A percentile compares a stretch with the other conserved stretches of the same genome.
phyloP scores from a whole-genome alignment of 768 basidiomycete species.

The Suillus variegatus region DNA sequence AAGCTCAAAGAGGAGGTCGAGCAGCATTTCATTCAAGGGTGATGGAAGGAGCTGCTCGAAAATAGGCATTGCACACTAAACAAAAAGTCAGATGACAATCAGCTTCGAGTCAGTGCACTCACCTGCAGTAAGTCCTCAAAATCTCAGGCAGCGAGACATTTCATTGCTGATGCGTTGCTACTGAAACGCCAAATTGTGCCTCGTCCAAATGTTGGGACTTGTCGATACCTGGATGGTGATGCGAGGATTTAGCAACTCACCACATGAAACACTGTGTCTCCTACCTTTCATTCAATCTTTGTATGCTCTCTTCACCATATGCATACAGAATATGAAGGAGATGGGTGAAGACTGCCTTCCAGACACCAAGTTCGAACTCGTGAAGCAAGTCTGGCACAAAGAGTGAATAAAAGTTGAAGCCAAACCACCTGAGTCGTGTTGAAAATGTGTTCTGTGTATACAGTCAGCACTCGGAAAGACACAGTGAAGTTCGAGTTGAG shows the following conservation, averaged over 20 bases:
- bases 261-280: neutral
- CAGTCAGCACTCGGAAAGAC: neutral
- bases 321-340: slow-evolving; percentile 35
- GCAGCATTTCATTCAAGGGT: slow-evolving; percentile 14
- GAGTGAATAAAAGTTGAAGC: too few species aligned
- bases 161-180: slow-evolving; percentile 34
- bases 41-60: slow-evolving; percentile 30
- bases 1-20: slow-evolving; percentile 16
- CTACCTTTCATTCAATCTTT: neutral
- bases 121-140: neutral
- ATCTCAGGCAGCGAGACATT: slow-evolving; percentile 30
- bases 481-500: too few species aligned
- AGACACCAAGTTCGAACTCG: slow-evolving; percentile 40
- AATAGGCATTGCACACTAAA: slow-evolving; percentile 31
- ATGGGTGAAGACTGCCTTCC: slow-evolving; percentile 37
- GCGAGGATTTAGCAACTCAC: neutral
- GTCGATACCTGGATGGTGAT: slow-evolving; percentile 24
- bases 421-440: too few species aligned
- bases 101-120: neutral
- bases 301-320: neutral
- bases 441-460: neutral
- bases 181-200: slow-evolving; percentile 30
- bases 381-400: slow-evolving; percentile 27
- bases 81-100: neutral
- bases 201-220: slow-evolving; percentile 32